These are phyloP conservation scores for Hamamelis virginiana DNA, from an alignment of 164 flowering plant species.

Conservation along the genomic window DNA sequence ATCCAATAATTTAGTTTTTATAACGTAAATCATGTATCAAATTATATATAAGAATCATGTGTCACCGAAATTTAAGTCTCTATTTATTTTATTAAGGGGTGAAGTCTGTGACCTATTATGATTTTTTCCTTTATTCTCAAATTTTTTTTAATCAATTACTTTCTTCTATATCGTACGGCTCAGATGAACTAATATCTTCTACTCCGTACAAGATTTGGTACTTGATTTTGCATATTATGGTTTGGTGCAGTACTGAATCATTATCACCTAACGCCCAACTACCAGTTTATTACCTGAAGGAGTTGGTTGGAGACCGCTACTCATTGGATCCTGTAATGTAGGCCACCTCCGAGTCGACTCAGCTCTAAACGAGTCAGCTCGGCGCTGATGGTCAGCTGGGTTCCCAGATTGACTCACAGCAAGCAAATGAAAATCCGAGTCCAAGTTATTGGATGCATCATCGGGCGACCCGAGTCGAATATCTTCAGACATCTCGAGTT, in stretches of 20 bases:
- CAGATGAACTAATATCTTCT: too few species aligned
- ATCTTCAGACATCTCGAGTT: constrained; percentile 77
- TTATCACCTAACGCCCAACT: background rate
- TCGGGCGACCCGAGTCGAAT: constrained; percentile 83
- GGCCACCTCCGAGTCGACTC: constrained; percentile 53
- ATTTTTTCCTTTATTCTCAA: too few species aligned
- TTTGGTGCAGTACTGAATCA: background rate
- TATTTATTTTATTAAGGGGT: too few species aligned
- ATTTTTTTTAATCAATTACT: too few species aligned
- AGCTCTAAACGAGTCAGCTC: constrained; percentile 29
- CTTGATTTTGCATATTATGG: background rate
- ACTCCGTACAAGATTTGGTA: too few species aligned
- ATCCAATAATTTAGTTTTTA: too few species aligned
- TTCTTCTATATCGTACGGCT: too few species aligned
- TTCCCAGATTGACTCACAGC: constrained; percentile 19
- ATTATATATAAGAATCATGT: too few species aligned
- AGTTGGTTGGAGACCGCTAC: constrained; percentile 31
- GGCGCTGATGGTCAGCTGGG: constrained; percentile 29
- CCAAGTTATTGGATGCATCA: constrained; percentile 69
- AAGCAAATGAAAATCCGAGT: constrained; percentile 47
- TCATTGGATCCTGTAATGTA: constrained; percentile 26
- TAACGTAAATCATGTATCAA: too few species aligned
- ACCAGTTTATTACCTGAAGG: constrained; percentile 38
- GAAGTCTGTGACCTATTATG: too few species aligned
- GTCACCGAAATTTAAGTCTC: too few species aligned